Percentiles rank a stretch among this genome's conserved stretches.
Evolutionary conservation across 2,329 filamentous ascomycete species (phyloP).

Genomic region (Bretziella fagacearum): DNA sequence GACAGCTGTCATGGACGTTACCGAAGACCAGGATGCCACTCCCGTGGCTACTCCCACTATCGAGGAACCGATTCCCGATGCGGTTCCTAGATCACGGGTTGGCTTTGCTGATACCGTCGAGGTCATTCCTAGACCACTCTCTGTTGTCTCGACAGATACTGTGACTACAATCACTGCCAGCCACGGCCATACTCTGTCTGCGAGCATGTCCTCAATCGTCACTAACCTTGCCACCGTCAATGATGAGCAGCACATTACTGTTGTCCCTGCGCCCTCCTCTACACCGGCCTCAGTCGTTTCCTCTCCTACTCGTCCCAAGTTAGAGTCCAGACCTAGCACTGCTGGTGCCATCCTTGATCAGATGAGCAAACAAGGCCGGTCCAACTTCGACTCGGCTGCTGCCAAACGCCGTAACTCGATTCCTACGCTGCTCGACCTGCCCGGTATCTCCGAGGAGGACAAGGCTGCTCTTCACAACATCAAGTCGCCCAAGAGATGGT

Average conservation of each 20-base stretch:
- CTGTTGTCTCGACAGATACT: slow-evolving; percentile 69
- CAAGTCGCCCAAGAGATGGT: slow-evolving; percentile 40
- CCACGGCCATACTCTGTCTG: slow-evolving; percentile 55
- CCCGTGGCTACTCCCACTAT: slow-evolving; percentile 2
- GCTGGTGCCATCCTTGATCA: slow-evolving; percentile 53
- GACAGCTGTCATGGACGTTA: not conserved
- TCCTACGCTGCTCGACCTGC: slow-evolving; percentile 32
- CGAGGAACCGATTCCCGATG: not conserved
- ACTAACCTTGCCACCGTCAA: slow-evolving; percentile 24
- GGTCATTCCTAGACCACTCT: slow-evolving; percentile 67
- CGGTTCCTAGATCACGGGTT: slow-evolving; percentile 43
- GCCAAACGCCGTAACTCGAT: slow-evolving; percentile 42
- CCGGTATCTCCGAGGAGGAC: slow-evolving; percentile 18
- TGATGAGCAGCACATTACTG: slow-evolving; percentile 19
- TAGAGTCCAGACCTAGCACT: slow-evolving; percentile 46
- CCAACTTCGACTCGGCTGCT: slow-evolving; percentile 19
- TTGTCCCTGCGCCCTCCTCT: not conserved
- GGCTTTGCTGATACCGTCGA: slow-evolving; percentile 74
- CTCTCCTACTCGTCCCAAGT: slow-evolving; percentile 7
- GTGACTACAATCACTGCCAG: slow-evolving; percentile 58
- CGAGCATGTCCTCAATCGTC: slow-evolving; percentile 63
- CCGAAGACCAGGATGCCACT: not conserved
- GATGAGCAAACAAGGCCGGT: slow-evolving; percentile 14
- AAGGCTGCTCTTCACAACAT: slow-evolving; percentile 29
- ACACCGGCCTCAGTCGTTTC: not conserved